Percentiles rank a stretch among this genome's conserved stretches.
These are phyloP conservation scores for Biscutella auriculata DNA, from an alignment of 441 rosid species.

Conservation along the genomic window DNA sequence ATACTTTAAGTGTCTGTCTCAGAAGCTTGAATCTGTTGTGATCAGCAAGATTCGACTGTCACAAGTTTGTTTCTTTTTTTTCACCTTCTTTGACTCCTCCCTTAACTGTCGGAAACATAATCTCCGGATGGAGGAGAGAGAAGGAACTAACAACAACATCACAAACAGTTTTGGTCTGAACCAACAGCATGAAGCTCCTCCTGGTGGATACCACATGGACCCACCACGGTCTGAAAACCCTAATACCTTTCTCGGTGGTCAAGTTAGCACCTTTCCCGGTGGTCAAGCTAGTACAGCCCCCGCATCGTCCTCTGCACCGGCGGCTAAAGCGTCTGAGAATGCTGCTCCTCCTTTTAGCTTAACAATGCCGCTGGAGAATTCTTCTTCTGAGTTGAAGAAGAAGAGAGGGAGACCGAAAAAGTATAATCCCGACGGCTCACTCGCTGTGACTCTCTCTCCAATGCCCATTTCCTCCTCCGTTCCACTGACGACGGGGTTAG, in stretches of 20 bases:
- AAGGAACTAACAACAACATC: constrained; percentile 26
- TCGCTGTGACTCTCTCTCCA: constrained; percentile 40
- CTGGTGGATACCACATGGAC: constrained; percentile 31
- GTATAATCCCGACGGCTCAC: constrained; percentile 41
- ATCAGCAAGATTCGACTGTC: constrained; percentile 24
- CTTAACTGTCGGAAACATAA: constrained; percentile 25
- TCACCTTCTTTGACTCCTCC: constrained; percentile 17
- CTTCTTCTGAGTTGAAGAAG: constrained; percentile 32
- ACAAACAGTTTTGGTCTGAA: constrained; percentile 38
- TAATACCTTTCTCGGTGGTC: constrained; percentile 23
- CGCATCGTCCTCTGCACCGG: neutral
- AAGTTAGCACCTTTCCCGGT: no score
- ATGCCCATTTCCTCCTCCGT: constrained; percentile 65
- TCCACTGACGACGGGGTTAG: constrained; percentile 44
- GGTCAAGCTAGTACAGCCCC: constrained; percentile 18
- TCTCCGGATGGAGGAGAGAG: constrained; percentile 56
- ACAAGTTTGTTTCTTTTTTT: constrained; percentile 11
- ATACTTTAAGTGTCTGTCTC: neutral
- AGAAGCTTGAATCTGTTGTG: constrained; percentile 22
- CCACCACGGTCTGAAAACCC: constrained; percentile 44
- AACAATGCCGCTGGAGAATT: constrained; percentile 20
- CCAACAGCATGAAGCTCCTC: constrained; percentile 39
- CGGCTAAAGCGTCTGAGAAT: constrained; percentile 5
- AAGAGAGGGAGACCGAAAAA: constrained; percentile 66
- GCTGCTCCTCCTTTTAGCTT: constrained; percentile 23